These are phyloP conservation scores for Glycine latifolia DNA, from an alignment of 306 rosid species.

Conservation along the genomic window DNA sequence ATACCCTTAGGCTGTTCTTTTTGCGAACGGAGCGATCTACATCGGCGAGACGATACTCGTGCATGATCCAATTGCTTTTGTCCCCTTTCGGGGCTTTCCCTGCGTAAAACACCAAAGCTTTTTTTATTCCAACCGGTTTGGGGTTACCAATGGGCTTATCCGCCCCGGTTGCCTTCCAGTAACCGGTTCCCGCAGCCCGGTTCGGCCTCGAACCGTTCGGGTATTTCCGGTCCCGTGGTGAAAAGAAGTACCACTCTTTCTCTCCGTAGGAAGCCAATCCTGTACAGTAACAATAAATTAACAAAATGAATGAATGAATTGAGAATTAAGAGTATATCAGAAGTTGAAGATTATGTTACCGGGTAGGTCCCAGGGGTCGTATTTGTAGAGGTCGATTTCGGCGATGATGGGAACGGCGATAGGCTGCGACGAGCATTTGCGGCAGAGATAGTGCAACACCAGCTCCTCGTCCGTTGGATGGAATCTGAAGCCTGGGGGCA, in stretches of 20 bases:
- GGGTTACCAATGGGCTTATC: slow-evolving; percentile 93
- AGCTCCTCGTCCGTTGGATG: slow-evolving; percentile 98
- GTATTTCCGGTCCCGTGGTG: slow-evolving; percentile 88
- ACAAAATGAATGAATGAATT: background rate
- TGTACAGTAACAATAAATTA: slow-evolving; percentile 10
- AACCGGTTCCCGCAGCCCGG: slow-evolving; percentile 94
- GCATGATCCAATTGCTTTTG: slow-evolving; percentile 99
- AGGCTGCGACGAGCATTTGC: slow-evolving; percentile 77
- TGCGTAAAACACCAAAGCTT: slow-evolving; percentile 90
- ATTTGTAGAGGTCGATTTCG: slow-evolving; percentile 89
- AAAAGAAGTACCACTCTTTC: slow-evolving; percentile 95
- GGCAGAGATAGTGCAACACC: slow-evolving; percentile 85
- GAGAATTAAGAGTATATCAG: no score
- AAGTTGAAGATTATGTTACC: slow-evolving; percentile 48
- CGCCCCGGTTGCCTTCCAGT: slow-evolving; percentile 99
- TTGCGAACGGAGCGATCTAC: slow-evolving; percentile 90
- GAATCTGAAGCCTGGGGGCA: slow-evolving; percentile 94
- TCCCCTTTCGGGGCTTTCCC: slow-evolving; percentile 96
- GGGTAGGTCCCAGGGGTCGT: slow-evolving; percentile 91
- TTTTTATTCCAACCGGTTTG: slow-evolving; percentile 88
- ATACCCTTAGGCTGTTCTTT: slow-evolving; percentile 91
- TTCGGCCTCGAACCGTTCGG: slow-evolving; percentile 98
- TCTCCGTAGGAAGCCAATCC: slow-evolving; percentile 81
- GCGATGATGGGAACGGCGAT: slow-evolving; percentile 86
- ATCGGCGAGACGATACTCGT: slow-evolving; percentile 94